Evolutionary conservation across 106 monocot genomes (phyloP).

Genomic region (Phalaenopsis equestris): DNA sequence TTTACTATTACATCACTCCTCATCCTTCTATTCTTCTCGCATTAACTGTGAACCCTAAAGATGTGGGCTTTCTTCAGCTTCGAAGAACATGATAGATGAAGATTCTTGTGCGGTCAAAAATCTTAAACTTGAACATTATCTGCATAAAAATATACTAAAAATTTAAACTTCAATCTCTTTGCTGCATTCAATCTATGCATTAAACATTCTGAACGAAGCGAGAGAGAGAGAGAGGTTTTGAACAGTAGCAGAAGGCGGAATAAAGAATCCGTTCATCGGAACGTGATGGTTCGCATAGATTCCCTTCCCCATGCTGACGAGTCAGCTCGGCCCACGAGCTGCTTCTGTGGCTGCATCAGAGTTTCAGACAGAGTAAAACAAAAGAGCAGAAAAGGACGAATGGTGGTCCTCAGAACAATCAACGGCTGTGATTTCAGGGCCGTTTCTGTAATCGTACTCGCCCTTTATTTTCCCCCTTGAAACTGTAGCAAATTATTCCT

Average conservation of each 20-base stretch:
- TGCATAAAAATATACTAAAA: too few relatives aligned
- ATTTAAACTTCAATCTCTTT: too few relatives aligned
- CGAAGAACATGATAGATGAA: neutral
- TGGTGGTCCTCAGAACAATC: slow-evolving; percentile 3
- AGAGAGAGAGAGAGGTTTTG: neutral
- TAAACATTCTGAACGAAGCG: neutral
- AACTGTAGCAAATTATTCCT: slow-evolving; percentile 4
- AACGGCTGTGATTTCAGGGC: slow-evolving; percentile 12
- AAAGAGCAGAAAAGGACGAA: neutral
- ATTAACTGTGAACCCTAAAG: neutral
- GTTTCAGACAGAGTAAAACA: slow-evolving; percentile 6
- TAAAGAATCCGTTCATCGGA: slow-evolving; percentile 1
- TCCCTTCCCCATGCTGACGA: neutral
- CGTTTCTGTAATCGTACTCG: neutral
- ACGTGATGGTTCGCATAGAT: slow-evolving; percentile 10
- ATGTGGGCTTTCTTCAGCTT: neutral
- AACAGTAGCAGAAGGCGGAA: neutral
- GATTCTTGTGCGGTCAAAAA: too few relatives aligned
- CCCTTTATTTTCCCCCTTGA: neutral
- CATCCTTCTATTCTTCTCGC: neutral
- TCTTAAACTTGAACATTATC: too few relatives aligned
- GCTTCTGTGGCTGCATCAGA: neutral
- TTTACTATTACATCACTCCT: too few relatives aligned
- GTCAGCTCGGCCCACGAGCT: slow-evolving; percentile 7
- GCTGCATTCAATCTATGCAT: too few relatives aligned